Evolutionary conservation across 345 rosid species (phyloP).

Genomic region (Aegle marmelos): DNA sequence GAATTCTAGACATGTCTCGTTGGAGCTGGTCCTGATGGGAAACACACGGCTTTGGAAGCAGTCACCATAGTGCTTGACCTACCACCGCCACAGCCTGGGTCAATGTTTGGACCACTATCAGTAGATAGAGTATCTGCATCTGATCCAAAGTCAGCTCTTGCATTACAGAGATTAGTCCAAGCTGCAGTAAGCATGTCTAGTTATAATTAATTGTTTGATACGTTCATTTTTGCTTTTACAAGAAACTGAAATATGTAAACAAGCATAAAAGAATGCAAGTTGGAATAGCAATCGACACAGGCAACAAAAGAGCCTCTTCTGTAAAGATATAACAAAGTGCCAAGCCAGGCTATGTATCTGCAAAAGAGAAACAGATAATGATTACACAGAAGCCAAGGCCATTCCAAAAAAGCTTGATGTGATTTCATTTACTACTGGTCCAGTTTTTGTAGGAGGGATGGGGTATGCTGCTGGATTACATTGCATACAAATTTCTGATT

Average conservation of each 20-base stretch:
- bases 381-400: neutral
- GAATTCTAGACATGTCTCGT: slow-evolving; percentile 86
- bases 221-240: neutral
- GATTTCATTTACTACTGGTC: neutral
- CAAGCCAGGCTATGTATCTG: neutral
- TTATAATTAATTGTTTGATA: neutral
- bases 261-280: neutral
- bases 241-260: neutral
- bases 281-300: neutral
- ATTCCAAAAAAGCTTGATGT: neutral
- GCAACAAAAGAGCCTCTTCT: neutral
- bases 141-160: slow-evolving; percentile 98
- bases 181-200: slow-evolving; percentile 76
- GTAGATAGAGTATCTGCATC: slow-evolving; percentile 93
- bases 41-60: slow-evolving; percentile 98
- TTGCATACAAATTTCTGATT: neutral
- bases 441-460: neutral
- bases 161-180: slow-evolving; percentile 94
- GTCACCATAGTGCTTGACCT: slow-evolving; percentile 96
- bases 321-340: neutral
- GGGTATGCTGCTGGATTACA: neutral
- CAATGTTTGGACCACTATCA: slow-evolving; percentile 82
- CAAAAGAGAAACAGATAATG: neutral
- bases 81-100: slow-evolving; percentile 99
- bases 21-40: slow-evolving; percentile 99